Evolutionary conservation across 345 rosid genomes (phyloP), one percentile per base, ranked within the genome.

Genomic region (Eutrema heterophyllum): DNA sequence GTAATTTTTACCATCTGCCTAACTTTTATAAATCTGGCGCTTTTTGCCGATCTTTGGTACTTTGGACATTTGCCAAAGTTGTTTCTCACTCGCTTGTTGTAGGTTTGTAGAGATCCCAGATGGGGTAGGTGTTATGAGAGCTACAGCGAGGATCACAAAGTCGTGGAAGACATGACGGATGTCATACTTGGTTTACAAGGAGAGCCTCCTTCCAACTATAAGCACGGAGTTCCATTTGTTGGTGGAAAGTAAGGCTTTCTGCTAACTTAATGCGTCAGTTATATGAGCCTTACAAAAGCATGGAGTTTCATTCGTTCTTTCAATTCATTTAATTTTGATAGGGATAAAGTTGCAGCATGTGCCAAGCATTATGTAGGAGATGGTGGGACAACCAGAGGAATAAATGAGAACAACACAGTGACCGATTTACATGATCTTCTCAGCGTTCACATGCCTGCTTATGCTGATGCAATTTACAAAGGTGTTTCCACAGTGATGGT

Each of bases 51-150:
- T 44, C 58, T 62, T 39, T 15, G 48, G 48, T 27, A 50, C 53
- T 24, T 9, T 53, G 9, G 46, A 12, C 48, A 11, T 59, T 45
- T 67, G 41, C 36, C 64, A 6, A 53, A 64, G 46, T 14, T 68
- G 59, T 33, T 49, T n/a, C 64, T 48, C 64, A 51, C 39, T 78
- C 33, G 5, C 59, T 75, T 43, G 75, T 32, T 57, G 60, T 83
- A 95, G 99, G 99, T 95, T 56, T 95, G 99, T 78, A 85, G 97
- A 81, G 98, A 92, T 84, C 99, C 98, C 5, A 86, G 98, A 76
- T 95, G 98, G 98, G 98, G 99, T 38, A 80, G 99, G 72, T 92
- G 98, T 82, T 95, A 90, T 32, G 99, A 95, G 77, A 95, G 98
- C 85, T 93, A 88, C 73, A 88, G 97, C 18, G 98, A 93, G 81